Conservation (phyloP, 495 filamentous ascomycete genomes). For the Xeromyces bisporus region DNA sequence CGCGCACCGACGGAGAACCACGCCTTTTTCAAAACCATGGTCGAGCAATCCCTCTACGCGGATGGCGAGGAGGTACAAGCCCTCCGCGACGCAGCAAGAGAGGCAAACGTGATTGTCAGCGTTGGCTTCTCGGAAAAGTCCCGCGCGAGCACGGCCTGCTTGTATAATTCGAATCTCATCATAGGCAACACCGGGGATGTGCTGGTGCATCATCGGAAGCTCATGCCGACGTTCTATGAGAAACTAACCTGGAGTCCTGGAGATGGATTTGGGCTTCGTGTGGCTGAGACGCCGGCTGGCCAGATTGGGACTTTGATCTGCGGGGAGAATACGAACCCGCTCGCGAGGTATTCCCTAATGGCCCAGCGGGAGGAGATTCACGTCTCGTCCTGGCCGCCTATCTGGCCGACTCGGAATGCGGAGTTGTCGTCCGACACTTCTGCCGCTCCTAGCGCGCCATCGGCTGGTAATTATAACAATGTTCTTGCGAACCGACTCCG, state of each 20-base stretch:
- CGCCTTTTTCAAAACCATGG: slow-evolving; percentile 13
- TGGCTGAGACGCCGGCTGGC: slow-evolving; percentile 10
- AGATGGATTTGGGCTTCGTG: slow-evolving; percentile 16
- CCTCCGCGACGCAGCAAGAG: slow-evolving; percentile 10
- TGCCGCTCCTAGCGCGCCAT: slow-evolving; percentile 4
- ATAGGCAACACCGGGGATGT: slow-evolving; percentile 14
- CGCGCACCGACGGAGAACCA: slow-evolving; percentile 17
- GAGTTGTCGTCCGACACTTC: not conserved
- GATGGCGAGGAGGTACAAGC: slow-evolving; percentile 18
- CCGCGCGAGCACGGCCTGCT: slow-evolving; percentile 13
- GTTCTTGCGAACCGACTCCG: slow-evolving; percentile 21
- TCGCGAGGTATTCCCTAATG: slow-evolving; percentile 14
- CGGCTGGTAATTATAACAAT: slow-evolving; percentile 20
- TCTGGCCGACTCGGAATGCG: slow-evolving; percentile 12
- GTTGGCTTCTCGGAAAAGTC: slow-evolving; percentile 18
- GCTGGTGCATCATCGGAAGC: slow-evolving; percentile 20
- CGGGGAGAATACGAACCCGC: slow-evolving; percentile 24
- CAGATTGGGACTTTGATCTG: slow-evolving; percentile 18
- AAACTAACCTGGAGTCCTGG: slow-evolving; percentile 19
- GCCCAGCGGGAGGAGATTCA: slow-evolving; percentile 11
- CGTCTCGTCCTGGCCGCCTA: slow-evolving; percentile 22
- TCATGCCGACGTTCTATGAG: slow-evolving; percentile 23
- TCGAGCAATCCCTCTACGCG: slow-evolving; percentile 12
- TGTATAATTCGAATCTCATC: slow-evolving; percentile 22
- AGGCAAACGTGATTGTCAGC: slow-evolving; percentile 11